Evolutionary conservation across 2,329 filamentous ascomycete genomes (phyloP), one percentile per base, ranked within the genome.

Genomic region (Ambrosiella cleistominuta): DNA sequence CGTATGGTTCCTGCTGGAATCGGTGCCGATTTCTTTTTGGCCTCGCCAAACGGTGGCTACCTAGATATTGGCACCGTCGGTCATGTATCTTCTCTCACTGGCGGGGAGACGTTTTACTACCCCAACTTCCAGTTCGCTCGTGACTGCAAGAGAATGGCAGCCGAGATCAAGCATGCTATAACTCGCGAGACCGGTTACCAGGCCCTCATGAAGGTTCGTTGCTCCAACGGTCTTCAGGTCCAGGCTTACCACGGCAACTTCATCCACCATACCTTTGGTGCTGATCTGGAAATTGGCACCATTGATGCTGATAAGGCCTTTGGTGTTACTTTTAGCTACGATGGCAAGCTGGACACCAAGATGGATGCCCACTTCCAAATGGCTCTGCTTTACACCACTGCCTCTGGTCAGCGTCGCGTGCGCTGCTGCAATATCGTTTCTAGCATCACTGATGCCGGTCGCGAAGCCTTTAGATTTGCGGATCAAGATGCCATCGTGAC

Each of bases 321-420:
- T 63, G 86, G 84, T 2, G 87, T 97, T 9, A 84, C 88, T 54
- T 98, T 98, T 69, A 86, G 81, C 65, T 95, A 98, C 69, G 93
- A 98, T 67, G 93, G 93, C 61, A 97, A 97, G 71, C 80, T 98
- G n/a, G 93, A 98, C 70, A 76, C 88, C 3, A 96, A 96, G 70
- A 78, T 97, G 19, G 93, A 98, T 69, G 91, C 91, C 7, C 93
- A 98, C 71, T 98, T 98, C 77, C 93, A 98, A 69, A 88, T 87
- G 19, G 93, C 93, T 1, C 74, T 98, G 2, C 78, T 98, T 1
- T 98, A 98, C 71, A 98, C 93, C 0, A 94, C 91, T 3, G 86
- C 89, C 3, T 83, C 79, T 55, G 93, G 93, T 3, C 83, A 98
- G 70, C 83, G 93, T 54, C 80, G 93, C 57, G 93, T 98, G 54